Conservation (phyloP, 495 filamentous ascomycete species). For the Trichoderma gamsii region DNA sequence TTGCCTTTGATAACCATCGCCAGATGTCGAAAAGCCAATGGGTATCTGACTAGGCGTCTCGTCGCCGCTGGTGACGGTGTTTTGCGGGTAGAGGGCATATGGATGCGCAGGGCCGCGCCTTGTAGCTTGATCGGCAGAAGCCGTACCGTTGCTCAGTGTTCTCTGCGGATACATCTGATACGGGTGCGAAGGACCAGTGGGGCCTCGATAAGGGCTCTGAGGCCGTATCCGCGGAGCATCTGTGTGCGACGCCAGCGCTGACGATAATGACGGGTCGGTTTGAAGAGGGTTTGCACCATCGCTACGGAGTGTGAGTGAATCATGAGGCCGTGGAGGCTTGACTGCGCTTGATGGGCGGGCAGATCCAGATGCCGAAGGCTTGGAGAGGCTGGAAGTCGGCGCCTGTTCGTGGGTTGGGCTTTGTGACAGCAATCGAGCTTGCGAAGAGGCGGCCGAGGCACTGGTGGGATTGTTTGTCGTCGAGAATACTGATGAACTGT, state of each 20-base stretch:
- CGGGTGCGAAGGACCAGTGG: slow-evolving; percentile 73
- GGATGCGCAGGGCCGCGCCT: slow-evolving; percentile 70
- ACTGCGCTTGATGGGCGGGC: slow-evolving; percentile 39
- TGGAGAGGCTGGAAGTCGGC: neutral
- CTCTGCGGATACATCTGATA: slow-evolving; percentile 81
- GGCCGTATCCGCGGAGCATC: slow-evolving; percentile 35
- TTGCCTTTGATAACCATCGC: slow-evolving; percentile 59
- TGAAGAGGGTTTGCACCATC: slow-evolving; percentile 34
- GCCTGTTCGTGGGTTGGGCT: neutral
- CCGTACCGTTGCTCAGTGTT: slow-evolving; percentile 59
- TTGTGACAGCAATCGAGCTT: neutral
- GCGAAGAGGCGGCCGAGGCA: neutral
- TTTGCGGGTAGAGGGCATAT: slow-evolving; percentile 78
- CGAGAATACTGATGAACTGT: slow-evolving; percentile 1
- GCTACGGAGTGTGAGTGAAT: slow-evolving; percentile 37
- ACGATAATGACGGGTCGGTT: neutral
- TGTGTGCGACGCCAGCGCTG: slow-evolving; percentile 24
- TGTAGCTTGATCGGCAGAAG: slow-evolving; percentile 44
- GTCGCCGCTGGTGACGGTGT: slow-evolving; percentile 36
- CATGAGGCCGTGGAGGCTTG: slow-evolving; percentile 36
- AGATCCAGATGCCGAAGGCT: neutral
- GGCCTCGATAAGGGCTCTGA: slow-evolving; percentile 56
- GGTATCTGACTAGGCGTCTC: slow-evolving; percentile 42
- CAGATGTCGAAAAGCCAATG: slow-evolving; percentile 66
- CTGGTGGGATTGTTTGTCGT: neutral